Evolutionary conservation across 805 yeast genomes (phyloP).

Genomic region (Myxozyma vanderwaltii): DNA sequence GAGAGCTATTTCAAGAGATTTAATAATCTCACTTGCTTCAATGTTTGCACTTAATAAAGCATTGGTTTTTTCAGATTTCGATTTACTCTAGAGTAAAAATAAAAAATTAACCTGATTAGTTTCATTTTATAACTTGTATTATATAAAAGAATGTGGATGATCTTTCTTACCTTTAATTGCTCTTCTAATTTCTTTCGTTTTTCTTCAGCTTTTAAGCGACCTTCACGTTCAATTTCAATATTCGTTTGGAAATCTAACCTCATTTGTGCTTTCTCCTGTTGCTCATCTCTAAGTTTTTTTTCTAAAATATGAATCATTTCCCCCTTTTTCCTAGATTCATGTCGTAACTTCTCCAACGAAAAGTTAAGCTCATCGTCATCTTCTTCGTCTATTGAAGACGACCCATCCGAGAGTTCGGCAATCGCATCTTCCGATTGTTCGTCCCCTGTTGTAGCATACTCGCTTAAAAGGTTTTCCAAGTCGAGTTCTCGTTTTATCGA

Average conservation of each 20-base stretch:
- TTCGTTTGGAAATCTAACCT: conserved; percentile 20
- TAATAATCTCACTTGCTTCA: conserved; percentile 12
- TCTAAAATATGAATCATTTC: conserved; percentile 20
- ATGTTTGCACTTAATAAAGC: conserved; percentile 3
- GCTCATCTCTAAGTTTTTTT: conserved; percentile 19
- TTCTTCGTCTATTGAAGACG: conserved; percentile 14
- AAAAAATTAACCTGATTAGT: too few relatives aligned
- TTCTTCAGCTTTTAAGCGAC: conserved; percentile 20
- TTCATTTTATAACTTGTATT: not conserved
- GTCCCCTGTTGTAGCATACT: conserved; percentile 28
- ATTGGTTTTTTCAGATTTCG: conserved; percentile 9
- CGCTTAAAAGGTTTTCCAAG: conserved; percentile 28
- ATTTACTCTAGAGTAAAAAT: conserved; percentile 21
- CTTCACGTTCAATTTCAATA: conserved; percentile 21
- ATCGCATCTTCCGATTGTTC: conserved; percentile 1
- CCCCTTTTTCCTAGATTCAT: not conserved
- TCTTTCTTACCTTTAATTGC: conserved; percentile 19
- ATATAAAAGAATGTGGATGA: not conserved
- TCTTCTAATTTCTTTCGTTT: conserved; percentile 20
- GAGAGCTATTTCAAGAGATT: conserved; percentile 23
- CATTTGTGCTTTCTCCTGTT: conserved; percentile 30
- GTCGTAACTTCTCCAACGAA: not conserved
- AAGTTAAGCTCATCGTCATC: not conserved
- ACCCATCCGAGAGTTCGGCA: conserved; percentile 16
- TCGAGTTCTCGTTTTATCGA: conserved; percentile 34